Base-by-base conservation (phyloP, 805 yeast genomes). In the Candida pini region DNA sequence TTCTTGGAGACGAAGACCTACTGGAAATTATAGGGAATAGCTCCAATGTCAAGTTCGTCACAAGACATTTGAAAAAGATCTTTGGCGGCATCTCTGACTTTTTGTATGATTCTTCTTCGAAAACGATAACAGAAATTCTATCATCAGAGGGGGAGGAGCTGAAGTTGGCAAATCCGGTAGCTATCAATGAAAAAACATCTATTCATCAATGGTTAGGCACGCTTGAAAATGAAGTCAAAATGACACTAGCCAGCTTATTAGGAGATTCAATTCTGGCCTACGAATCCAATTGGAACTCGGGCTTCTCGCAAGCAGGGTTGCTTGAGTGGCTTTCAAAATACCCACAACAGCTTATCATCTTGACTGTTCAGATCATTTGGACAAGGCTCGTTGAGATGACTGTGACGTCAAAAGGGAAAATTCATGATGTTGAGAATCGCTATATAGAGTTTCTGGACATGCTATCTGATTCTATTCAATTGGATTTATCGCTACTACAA, bases 1-100 rank as follows among this genome's bases (percentile, higher is more conserved):
- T 90, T 51, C 62, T 90, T 18, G 96, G 97, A 5, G 90, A 90
- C 53, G 96, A 88, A 40, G 96, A 90, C 53, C 59, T 90, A 20
- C 62, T 90, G 22, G 95, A 86, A 41, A 71, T 90, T 26, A 71
- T 90, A 23, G 96, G 97, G 2, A 71, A 79, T 33, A 62, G 76
- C 0, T 59, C 53, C 5, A 71, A 78, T 43, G 46, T 74, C 2
- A 27, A 30, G 2, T 44, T 65, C 6, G 63, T 80, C 4, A 76
- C 78, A 13, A 69, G 65, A 30, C 88, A 81, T 48, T 58, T 88
- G 32, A 64, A 66, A 30, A 84, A 83, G 48, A 71, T 88, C 79
- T 88, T 83, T 53, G 55, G 76, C 4, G 94, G 90, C 2, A 62
- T 87, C 3, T 44, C 68, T 0, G 49, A 62, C 3, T 44, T 85